Evolutionary conservation across 106 monocot genomes (phyloP).

Genomic region (Posidonia australis): DNA sequence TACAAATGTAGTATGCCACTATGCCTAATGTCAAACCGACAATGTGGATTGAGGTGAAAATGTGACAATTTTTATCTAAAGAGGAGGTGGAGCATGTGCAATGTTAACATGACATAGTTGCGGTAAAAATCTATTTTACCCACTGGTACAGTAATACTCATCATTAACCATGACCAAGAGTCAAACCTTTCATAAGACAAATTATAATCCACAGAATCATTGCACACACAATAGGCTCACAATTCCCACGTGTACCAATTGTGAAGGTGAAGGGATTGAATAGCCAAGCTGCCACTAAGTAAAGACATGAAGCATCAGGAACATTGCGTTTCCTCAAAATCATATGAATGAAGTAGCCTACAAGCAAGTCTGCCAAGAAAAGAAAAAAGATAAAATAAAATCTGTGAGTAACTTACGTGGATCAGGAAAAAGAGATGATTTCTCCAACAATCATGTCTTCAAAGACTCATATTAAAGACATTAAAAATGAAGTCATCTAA

Average conservation of each 20-base stretch:
- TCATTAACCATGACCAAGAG: background rate
- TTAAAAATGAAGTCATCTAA: too few relatives aligned
- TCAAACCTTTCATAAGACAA: constrained; percentile 58
- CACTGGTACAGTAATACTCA: background rate
- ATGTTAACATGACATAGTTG: too few relatives aligned
- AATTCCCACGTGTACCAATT: constrained; percentile 24
- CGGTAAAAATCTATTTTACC: too few relatives aligned
- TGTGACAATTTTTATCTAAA: too few relatives aligned
- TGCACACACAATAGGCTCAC: constrained; percentile 60
- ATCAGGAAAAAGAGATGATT: background rate
- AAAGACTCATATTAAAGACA: too few relatives aligned
- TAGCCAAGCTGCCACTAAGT: constrained; percentile 63
- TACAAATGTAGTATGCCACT: background rate
- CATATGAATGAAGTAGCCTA: constrained; percentile 53
- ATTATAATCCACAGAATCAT: constrained; percentile 72
- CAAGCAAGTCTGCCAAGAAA: constrained; percentile 52
- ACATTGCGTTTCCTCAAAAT: constrained; percentile 60
- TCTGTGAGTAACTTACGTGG: background rate
- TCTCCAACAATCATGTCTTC: too few relatives aligned
- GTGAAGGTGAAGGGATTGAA: constrained; percentile 27
- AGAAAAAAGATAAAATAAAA: background rate
- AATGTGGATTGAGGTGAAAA: too few relatives aligned
- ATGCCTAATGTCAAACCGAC: too few relatives aligned
- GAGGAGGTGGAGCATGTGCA: too few relatives aligned
- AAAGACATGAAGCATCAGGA: constrained; percentile 40